Evolutionary conservation across 768 basidiomycete genomes (phyloP).

Genomic region (Tylopilus cervinicoccineus): DNA sequence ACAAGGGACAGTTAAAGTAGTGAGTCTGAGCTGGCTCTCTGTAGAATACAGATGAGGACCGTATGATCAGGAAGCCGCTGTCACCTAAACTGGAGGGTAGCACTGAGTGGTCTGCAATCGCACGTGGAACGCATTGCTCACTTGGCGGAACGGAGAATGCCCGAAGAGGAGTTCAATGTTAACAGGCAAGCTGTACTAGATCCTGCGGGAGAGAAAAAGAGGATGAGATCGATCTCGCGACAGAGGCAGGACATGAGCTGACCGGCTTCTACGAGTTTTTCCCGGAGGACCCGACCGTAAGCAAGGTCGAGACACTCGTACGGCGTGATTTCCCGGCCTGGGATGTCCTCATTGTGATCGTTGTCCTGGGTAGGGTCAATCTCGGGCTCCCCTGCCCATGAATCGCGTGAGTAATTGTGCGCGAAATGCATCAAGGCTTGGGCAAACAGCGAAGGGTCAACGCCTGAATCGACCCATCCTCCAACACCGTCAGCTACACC

Average conservation of each 20-base stretch:
- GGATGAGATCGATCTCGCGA: background rate
- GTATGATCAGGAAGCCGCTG: slow-evolving; percentile 70
- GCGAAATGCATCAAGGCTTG: slow-evolving; percentile 90
- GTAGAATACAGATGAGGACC: slow-evolving; percentile 61
- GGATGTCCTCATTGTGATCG: slow-evolving; percentile 57
- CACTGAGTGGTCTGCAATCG: slow-evolving; percentile 2
- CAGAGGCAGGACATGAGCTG: slow-evolving; percentile 21
- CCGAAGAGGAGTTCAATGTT: slow-evolving; percentile 70
- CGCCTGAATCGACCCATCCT: slow-evolving; percentile 80
- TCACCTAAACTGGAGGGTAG: slow-evolving; percentile 59
- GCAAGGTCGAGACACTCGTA: slow-evolving; percentile 69
- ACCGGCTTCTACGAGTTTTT: slow-evolving; percentile 57
- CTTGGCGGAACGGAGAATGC: slow-evolving; percentile 75
- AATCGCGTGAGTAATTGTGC: slow-evolving; percentile 62
- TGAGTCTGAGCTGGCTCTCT: slow-evolving; percentile 31
- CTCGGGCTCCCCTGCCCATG: slow-evolving; percentile 84
- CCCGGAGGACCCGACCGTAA: slow-evolving; percentile 65
- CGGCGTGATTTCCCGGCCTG: slow-evolving; percentile 68
- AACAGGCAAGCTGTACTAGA: slow-evolving; percentile 82
- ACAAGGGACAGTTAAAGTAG: slow-evolving; percentile 34
- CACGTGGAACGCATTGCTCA: slow-evolving; percentile 31
- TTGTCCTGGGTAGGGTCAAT: slow-evolving; percentile 74
- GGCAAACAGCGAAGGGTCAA: slow-evolving; percentile 87
- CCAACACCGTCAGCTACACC: slow-evolving; percentile 93
- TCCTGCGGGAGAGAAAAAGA: slow-evolving; percentile 40